Percentiles rank a stretch among this genome's conserved stretches.
Conservation (phyloP, 352 stramenopile species). For the Globisporangium lucens region DNA sequence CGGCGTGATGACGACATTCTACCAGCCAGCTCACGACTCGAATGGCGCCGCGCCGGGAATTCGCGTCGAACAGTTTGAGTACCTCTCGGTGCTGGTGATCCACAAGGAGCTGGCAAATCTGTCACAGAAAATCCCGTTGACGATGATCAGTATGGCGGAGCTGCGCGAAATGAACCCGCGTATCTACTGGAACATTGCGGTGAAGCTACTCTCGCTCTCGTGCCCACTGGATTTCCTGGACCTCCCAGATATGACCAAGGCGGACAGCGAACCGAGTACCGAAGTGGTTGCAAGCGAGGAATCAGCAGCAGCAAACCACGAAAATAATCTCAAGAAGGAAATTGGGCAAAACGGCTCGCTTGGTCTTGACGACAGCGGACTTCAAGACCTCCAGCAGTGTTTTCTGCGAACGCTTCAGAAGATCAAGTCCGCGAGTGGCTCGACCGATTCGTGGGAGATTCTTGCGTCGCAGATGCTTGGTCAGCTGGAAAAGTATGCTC, state of each 20-base stretch:
- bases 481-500: conserved; percentile 3
- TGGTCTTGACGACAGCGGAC: background rate
- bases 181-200: conserved; percentile 62
- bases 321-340: background rate
- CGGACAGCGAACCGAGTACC: background rate
- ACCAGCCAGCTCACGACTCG: conserved; percentile 1
- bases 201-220: conserved; percentile 44
- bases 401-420: conserved; percentile 2
- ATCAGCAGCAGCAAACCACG: background rate
- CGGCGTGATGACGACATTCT: conserved; percentile 29
- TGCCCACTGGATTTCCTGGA: conserved; percentile 45
- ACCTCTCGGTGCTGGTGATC: conserved; percentile 41
- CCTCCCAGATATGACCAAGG: conserved; percentile 25
- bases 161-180: conserved; percentile 31
- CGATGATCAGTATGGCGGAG: conserved; percentile 34
- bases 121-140: conserved; percentile 33
- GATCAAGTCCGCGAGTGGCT: background rate
- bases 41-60: conserved; percentile 3
- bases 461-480: background rate
- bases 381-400: background rate
- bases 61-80: conserved; percentile 38
- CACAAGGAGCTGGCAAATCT: conserved; percentile 44
- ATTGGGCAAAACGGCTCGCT: background rate
- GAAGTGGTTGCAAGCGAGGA: background rate
- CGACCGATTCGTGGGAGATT: background rate